Conservation (phyloP, 345 rosid species). For the Adansonia digitata region DNA sequence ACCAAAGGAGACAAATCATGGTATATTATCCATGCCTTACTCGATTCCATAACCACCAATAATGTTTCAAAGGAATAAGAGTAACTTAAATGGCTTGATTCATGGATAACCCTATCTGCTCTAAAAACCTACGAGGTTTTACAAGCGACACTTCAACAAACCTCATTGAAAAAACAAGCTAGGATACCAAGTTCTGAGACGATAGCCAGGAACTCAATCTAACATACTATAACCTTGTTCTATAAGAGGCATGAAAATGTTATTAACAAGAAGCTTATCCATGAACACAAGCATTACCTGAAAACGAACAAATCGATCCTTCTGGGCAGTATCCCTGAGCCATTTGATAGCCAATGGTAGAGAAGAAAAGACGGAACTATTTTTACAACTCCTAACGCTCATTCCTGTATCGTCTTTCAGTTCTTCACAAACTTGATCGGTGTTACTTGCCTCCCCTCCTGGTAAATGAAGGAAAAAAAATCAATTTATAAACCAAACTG, state of each 20-base stretch:
- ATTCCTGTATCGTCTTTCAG: conserved; percentile 37
- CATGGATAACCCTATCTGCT: neutral
- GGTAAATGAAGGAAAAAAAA: neutral
- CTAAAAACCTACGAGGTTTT: neutral
- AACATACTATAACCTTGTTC: neutral
- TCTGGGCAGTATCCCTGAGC: conserved; percentile 67
- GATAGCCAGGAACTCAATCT: neutral
- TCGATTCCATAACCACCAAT: neutral
- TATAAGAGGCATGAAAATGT: neutral
- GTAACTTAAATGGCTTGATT: neutral
- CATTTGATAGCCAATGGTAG: conserved; percentile 84
- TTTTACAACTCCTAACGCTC: conserved; percentile 41
- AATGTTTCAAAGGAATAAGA: neutral
- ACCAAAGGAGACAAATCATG: neutral
- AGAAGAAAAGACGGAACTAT: conserved; percentile 74
- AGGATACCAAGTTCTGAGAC: neutral
- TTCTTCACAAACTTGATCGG: conserved; percentile 43
- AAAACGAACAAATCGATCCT: conserved; percentile 48
- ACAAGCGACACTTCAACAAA: neutral
- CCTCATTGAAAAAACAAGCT: neutral
- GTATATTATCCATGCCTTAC: neutral
- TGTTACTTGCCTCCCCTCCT: conserved; percentile 43
- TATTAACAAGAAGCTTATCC: neutral
- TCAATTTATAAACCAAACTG: conserved; percentile 1
- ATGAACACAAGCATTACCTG: conserved; percentile 48